Evolutionary conservation across 2,329 filamentous ascomycete species (phyloP).

Genomic region (Ustilaginoidea virens): DNA sequence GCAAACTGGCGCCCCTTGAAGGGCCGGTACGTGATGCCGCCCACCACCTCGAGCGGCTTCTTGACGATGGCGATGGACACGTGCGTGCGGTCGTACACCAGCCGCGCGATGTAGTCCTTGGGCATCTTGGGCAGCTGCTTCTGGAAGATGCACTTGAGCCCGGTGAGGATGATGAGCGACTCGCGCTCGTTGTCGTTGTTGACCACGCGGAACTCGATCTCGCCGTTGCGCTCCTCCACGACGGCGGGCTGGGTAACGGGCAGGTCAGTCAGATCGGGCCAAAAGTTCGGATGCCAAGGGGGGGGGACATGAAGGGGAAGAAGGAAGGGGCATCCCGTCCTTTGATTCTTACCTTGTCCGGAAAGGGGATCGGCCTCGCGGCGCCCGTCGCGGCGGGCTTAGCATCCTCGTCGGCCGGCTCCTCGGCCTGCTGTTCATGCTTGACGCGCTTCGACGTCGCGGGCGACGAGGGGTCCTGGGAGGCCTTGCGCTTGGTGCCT

Average conservation of each 20-base stretch:
- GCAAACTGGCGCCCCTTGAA: conserved; percentile 88
- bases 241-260: conserved; percentile 6
- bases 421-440: conserved; percentile 20
- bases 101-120: conserved; percentile 93
- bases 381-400: conserved; percentile 33
- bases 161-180: conserved; percentile 85
- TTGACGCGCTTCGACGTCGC: conserved; percentile 51
- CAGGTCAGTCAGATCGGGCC: too few species aligned
- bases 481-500: conserved; percentile 59
- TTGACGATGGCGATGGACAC: conserved; percentile 95
- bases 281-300: too few species aligned
- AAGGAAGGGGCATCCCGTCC: too few species aligned
- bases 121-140: conserved; percentile 99
- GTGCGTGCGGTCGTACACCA: conserved; percentile 95
- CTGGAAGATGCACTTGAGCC: conserved; percentile 94
- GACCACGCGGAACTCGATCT: conserved; percentile 94
- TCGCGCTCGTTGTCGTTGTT: conserved; percentile 88
- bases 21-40: conserved; percentile 89
- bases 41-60: conserved; percentile 87
- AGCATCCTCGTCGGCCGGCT: conserved; percentile 23
- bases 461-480: conserved; percentile 46
- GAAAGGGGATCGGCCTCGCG: conserved; percentile 63
- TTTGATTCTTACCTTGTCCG: conserved; percentile 60
- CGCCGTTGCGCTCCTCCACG: conserved; percentile 72
- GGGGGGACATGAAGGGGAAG: too few species aligned